These are phyloP conservation scores for Zygotorulaspora sp. DNA, from an alignment of 805 yeast species.

Conservation along the genomic window DNA sequence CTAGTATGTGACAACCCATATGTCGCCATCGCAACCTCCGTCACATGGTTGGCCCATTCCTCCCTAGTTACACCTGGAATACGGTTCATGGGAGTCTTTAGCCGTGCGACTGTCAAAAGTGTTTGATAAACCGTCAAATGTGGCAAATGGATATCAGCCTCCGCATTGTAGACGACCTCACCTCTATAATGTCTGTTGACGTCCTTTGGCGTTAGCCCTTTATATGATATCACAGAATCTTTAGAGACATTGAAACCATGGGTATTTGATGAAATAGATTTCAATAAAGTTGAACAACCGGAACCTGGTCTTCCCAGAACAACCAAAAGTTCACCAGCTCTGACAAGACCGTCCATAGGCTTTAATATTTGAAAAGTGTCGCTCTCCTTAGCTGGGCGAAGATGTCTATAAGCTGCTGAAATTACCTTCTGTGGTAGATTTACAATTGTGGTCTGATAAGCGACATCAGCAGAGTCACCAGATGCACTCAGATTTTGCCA, in stretches of 20 bases:
- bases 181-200: constrained; percentile 54
- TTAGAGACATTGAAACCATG: constrained; percentile 51
- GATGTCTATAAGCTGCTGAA: constrained; percentile 21
- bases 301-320: constrained; percentile 75
- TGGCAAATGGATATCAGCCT: constrained; percentile 64
- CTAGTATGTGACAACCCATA: constrained; percentile 60
- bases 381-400: constrained; percentile 24
- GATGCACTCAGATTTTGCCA: constrained; percentile 55
- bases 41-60: constrained; percentile 48
- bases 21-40: constrained; percentile 49
- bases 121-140: constrained; percentile 65
- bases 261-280: constrained; percentile 54
- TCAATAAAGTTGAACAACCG: constrained; percentile 68
- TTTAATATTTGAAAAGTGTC: constrained; percentile 49
- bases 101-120: constrained; percentile 54
- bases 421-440: constrained; percentile 39
- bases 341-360: constrained; percentile 59
- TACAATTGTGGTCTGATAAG: constrained; percentile 56
- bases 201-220: constrained; percentile 50
- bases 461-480: constrained; percentile 65
- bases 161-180: constrained; percentile 68
- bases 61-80: constrained; percentile 56
- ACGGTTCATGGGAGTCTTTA: constrained; percentile 61
- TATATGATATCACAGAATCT: constrained; percentile 47
- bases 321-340: constrained; percentile 62